These are phyloP conservation scores for Haplosporangium sp. DNA, from an alignment of 371 early-diverging fungal species.

Conservation along the genomic window DNA sequence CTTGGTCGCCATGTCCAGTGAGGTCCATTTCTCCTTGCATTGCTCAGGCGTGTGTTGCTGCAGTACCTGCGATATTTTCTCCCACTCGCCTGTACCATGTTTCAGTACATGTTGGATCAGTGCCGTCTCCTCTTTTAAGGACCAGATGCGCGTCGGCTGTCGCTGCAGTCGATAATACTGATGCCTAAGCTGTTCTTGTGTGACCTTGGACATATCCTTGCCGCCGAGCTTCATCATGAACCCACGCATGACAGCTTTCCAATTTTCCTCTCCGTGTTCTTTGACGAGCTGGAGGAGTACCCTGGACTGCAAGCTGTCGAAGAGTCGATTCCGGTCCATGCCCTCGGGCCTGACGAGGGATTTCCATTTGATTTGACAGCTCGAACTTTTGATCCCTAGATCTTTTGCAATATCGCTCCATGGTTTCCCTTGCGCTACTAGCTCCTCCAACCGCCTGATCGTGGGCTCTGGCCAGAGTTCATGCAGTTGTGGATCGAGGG, in stretches of 20 bases:
- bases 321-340: slow-evolving; percentile 22
- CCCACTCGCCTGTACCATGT: slow-evolving; percentile 37
- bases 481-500: slow-evolving; percentile 20
- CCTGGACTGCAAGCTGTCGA: slow-evolving; percentile 39
- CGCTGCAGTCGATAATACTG: slow-evolving; percentile 35
- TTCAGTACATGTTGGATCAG: slow-evolving; percentile 50
- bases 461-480: slow-evolving; percentile 21
- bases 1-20: slow-evolving; percentile 29
- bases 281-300: slow-evolving; percentile 31
- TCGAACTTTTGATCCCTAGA: background rate
- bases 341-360: slow-evolving; percentile 10
- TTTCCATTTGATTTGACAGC: slow-evolving; percentile 39
- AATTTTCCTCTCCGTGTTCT: slow-evolving; percentile 35
- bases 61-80: slow-evolving; percentile 23
- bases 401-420: slow-evolving; percentile 33
- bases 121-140: slow-evolving; percentile 35
- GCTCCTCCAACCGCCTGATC: slow-evolving; percentile 6
- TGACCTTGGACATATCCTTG: slow-evolving; percentile 46
- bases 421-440: slow-evolving; percentile 27
- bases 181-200: slow-evolving; percentile 37
- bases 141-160: slow-evolving; percentile 16
- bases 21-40: slow-evolving; percentile 32
- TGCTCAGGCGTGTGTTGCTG: slow-evolving; percentile 31
- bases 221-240: slow-evolving; percentile 45
- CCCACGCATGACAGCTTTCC: slow-evolving; percentile 37